A percentile compares a stretch with the other conserved stretches of the same genome.
These are phyloP conservation scores for Mycena rosella DNA, from an alignment of 768 basidiomycete genomes.

Conservation along the genomic window DNA sequence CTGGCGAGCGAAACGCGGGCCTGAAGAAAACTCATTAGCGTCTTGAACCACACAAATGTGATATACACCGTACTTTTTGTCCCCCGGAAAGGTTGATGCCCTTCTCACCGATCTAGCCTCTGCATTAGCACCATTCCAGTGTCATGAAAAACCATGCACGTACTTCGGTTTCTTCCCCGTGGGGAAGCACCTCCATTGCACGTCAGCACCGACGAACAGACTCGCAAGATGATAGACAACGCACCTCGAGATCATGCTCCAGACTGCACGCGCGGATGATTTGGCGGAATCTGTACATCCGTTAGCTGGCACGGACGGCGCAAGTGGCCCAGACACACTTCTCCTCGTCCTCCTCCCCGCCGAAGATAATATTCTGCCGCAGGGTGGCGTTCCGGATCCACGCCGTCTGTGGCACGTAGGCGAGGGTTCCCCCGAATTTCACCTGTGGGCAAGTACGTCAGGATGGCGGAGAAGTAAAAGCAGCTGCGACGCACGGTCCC, in stretches of 20 bases:
- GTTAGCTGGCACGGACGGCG: background rate
- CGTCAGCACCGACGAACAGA: too few species aligned
- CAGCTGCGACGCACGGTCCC: constrained; percentile 59
- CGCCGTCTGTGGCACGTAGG: constrained; percentile 71
- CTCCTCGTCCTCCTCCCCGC: constrained; percentile 70
- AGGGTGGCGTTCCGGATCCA: constrained; percentile 81
- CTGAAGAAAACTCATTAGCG: constrained; percentile 45
- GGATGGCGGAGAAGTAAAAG: background rate
- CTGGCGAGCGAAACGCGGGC: constrained; percentile 83
- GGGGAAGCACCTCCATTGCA: constrained; percentile 62
- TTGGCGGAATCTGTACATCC: constrained; percentile 61
- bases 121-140: background rate
- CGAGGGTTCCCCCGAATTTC: constrained; percentile 65
- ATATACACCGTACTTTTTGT: constrained; percentile 18
- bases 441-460: constrained; percentile 47
- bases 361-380: constrained; percentile 82
- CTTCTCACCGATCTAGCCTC: constrained; percentile 72
- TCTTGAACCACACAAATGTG: constrained; percentile 21
- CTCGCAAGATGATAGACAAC: too few species aligned
- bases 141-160: background rate
- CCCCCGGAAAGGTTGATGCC: constrained; percentile 77
- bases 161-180: constrained; percentile 73
- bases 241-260: constrained; percentile 70
- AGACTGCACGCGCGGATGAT: constrained; percentile 77
- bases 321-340: constrained; percentile 48